Evolutionary conservation across 345 rosid species (phyloP).

Genomic region (Eucalyptus erythrocorys): DNA sequence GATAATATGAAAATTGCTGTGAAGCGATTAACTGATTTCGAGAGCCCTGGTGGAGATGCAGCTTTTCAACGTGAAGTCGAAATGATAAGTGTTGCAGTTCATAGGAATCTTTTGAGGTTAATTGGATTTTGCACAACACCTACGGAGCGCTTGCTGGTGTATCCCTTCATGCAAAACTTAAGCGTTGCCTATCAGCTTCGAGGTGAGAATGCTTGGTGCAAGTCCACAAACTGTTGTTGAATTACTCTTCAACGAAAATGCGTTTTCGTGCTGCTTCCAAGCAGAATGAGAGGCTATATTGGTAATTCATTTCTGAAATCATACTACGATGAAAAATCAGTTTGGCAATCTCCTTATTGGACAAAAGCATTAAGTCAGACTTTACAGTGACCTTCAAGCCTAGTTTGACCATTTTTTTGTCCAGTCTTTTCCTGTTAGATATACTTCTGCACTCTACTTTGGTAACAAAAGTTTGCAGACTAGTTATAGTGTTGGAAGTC

Average conservation of each 20-base stretch:
- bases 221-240: neutral
- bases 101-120: slow-evolving; percentile 70
- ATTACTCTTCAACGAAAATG: neutral
- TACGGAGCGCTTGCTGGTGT: slow-evolving; percentile 85
- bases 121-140: slow-evolving; percentile 95
- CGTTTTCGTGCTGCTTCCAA: neutral
- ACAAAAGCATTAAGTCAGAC: neutral
- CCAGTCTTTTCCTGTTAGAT: neutral
- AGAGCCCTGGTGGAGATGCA: slow-evolving; percentile 88
- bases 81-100: slow-evolving; percentile 98
- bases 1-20: slow-evolving; percentile 83
- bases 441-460: neutral
- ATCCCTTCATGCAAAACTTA: slow-evolving; percentile 90
- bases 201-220: slow-evolving; percentile 28
- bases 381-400: neutral
- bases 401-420: neutral
- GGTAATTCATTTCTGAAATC: neutral
- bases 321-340: neutral
- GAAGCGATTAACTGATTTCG: slow-evolving; percentile 85
- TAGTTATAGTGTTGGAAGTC: neutral
- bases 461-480: neutral
- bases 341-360: neutral
- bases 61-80: slow-evolving; percentile 96
- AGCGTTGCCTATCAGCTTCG: slow-evolving; percentile 87
- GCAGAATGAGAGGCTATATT: neutral